phyloP scores from a whole-genome alignment of 2,329 filamentous ascomycete species.

The Claviceps humidiphila region DNA sequence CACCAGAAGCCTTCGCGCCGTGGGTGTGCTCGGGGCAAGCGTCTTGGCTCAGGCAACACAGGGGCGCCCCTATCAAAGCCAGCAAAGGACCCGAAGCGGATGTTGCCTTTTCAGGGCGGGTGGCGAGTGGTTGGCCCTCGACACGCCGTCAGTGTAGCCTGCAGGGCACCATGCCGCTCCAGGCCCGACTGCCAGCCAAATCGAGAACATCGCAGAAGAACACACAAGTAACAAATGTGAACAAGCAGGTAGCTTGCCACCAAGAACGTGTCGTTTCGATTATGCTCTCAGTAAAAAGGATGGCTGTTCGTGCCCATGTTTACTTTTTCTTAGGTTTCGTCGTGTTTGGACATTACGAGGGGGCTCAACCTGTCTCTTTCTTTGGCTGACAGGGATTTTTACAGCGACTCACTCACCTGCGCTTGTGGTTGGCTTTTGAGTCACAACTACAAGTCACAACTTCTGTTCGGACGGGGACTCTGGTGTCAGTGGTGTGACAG shows the following conservation, averaged over 20 bases:
- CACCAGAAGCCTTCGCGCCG: neutral
- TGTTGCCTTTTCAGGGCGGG: slow-evolving; percentile 5
- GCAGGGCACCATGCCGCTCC: neutral
- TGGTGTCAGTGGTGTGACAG: too few species aligned
- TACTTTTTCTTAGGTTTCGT: neutral
- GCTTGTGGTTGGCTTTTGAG: neutral
- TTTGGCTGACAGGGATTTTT: neutral
- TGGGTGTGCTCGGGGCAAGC: slow-evolving; percentile 8
- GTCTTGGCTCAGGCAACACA: slow-evolving; percentile 8
- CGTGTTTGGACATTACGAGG: neutral
- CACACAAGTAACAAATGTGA: neutral
- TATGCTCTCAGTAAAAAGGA: too few species aligned
- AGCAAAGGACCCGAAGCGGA: slow-evolving; percentile 2
- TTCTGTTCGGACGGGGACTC: too few species aligned
- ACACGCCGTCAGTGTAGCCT: slow-evolving; percentile 1
- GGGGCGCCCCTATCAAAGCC: slow-evolving; percentile 2
- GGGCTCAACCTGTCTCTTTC: neutral
- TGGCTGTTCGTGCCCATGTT: neutral
- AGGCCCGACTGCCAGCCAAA: neutral
- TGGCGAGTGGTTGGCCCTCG: slow-evolving; percentile 3
- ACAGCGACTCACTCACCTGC: neutral
- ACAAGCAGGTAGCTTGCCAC: neutral
- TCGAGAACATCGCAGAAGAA: neutral
- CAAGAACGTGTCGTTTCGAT: neutral
- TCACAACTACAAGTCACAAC: neutral